Evolutionary conservation across 495 filamentous ascomycete genomes (phyloP), one percentile per base, ranked within the genome.

Genomic region (Penicillium maclennaniae): DNA sequence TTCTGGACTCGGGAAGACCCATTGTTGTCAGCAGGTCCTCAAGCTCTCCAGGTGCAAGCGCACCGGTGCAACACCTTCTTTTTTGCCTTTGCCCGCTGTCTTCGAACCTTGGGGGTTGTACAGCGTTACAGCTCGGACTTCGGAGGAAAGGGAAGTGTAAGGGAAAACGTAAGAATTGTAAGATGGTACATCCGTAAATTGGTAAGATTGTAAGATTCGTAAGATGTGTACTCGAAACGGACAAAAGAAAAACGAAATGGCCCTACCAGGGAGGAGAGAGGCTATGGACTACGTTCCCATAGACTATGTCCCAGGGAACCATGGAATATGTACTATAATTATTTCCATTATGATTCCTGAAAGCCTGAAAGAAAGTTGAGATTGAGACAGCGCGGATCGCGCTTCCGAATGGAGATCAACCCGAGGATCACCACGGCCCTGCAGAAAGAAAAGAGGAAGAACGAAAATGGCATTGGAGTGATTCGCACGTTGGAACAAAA

Each of bases 1-100:
- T 28, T 53, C 47, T 56, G 49, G 49, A 60, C 54, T 56, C 50
- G 58, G 58, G 55, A 55, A 52, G 48, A 45, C 58, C 58, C 58
- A 49, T 56, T 51, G 44, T 27, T 16, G 46, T 31, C 49, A 42
- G 44, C 52, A 56, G 47, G 34, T 53, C 46, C 50, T 55, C 52
- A 23, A 23, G 23, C 23, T 23, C 56, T 59, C 56, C 55, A 51
- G 43, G 47, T 55, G 45, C 43, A 7, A 14, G 43, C 10, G 12
- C 36, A 20, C 27, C 49, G 26, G 43, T 20, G 25, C 14, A 44
- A 40, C 23, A 25, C 40, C 1, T 10, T 34, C 31, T 12, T 3
- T 1, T 34, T 12, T 34, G 31, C 31, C 31, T 12, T 10, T 12
- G 31, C 31, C 14, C 47, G 47, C 47, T 43, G 42, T 42, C 14